Conservation (phyloP, 805 yeast species). For the Candida methanosorbosa region DNA sequence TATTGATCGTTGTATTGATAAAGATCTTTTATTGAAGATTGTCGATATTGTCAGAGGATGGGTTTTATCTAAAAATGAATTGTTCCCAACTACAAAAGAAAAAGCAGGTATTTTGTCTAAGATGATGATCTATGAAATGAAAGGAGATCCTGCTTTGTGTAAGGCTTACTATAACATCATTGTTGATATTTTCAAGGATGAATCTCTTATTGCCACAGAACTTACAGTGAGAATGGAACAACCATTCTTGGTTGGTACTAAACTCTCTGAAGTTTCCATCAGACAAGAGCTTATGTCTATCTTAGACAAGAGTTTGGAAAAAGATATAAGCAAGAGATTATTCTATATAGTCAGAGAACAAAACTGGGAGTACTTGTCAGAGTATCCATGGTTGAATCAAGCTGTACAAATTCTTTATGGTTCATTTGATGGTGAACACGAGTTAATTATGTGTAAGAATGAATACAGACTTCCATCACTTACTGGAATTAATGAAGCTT, state of each 20-base stretch:
- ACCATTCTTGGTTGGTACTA: slow-evolving; percentile 90
- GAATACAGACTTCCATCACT: slow-evolving; percentile 50
- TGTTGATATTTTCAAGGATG: slow-evolving; percentile 79
- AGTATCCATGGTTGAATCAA: slow-evolving; percentile 90
- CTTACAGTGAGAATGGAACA: slow-evolving; percentile 93
- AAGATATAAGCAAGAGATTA: slow-evolving; percentile 67
- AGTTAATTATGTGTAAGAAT: slow-evolving; percentile 33
- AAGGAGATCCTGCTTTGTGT: slow-evolving; percentile 75
- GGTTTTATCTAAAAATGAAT: slow-evolving; percentile 78
- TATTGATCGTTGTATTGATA: slow-evolving; percentile 81
- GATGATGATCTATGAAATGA: slow-evolving; percentile 85
- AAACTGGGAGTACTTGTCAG: slow-evolving; percentile 93
- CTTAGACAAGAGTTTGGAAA: slow-evolving; percentile 69
- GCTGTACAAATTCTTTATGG: slow-evolving; percentile 83
- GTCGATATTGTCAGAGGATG: slow-evolving; percentile 74
- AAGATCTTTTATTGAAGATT: slow-evolving; percentile 63
- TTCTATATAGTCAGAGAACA: slow-evolving; percentile 89
- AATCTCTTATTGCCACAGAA: slow-evolving; percentile 71
- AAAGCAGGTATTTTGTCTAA: slow-evolving; percentile 90
- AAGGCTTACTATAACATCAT: slow-evolving; percentile 79
- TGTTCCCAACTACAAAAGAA: slow-evolving; percentile 92
- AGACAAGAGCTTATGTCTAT: slow-evolving; percentile 75
- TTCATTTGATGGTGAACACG: slow-evolving; percentile 48
- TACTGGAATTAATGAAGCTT: slow-evolving; percentile 30
- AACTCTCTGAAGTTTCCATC: slow-evolving; percentile 65